A percentile compares a stretch with the other conserved stretches of the same genome.
Conservation (phyloP, 1,284 basidiomycete genomes). For the Thecaphora frezii region DNA sequence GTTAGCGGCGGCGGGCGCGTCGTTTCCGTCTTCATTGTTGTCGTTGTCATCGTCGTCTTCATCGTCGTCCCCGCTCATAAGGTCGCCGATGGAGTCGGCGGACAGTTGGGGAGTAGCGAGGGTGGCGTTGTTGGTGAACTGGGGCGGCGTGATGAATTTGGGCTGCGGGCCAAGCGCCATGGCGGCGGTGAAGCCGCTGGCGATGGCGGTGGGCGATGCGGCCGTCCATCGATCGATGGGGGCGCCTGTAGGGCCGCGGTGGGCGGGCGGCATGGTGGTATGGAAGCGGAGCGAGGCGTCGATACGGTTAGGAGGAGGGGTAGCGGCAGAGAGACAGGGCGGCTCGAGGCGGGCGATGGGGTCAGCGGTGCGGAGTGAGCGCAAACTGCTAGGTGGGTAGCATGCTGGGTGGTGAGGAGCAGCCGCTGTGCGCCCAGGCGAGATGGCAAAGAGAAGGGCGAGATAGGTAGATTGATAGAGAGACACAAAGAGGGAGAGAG, state of each 20-base stretch:
- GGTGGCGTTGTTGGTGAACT: neutral
- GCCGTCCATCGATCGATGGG: constrained; percentile 48
- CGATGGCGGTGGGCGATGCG: constrained; percentile 39
- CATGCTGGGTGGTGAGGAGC: too few relatives aligned
- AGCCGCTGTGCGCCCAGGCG: too few relatives aligned
- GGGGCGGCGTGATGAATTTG: neutral
- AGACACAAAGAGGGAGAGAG: too few relatives aligned
- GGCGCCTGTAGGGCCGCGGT: constrained; percentile 36
- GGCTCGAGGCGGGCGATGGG: too few relatives aligned
- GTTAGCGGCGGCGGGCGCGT: constrained; percentile 5
- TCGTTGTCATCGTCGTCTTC: constrained; percentile 5
- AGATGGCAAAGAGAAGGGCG: too few relatives aligned
- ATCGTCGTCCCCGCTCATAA: constrained; percentile 7
- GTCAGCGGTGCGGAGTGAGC: too few relatives aligned
- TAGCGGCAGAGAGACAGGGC: too few relatives aligned
- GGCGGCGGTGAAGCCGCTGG: constrained; percentile 40
- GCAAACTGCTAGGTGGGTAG: too few relatives aligned
- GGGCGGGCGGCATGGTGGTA: constrained; percentile 32
- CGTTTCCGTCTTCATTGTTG: constrained; percentile 3
- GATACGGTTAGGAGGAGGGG: too few relatives aligned
- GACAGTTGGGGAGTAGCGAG: neutral
- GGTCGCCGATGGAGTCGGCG: constrained; percentile 1
- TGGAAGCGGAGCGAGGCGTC: too few relatives aligned
- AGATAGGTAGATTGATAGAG: too few relatives aligned
- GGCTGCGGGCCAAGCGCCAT: constrained; percentile 48